A percentile compares a stretch with the other conserved stretches of the same genome.
phyloP scores from a whole-genome alignment of 371 early-diverging fungal species.

The Rhizopus delemar region DNA sequence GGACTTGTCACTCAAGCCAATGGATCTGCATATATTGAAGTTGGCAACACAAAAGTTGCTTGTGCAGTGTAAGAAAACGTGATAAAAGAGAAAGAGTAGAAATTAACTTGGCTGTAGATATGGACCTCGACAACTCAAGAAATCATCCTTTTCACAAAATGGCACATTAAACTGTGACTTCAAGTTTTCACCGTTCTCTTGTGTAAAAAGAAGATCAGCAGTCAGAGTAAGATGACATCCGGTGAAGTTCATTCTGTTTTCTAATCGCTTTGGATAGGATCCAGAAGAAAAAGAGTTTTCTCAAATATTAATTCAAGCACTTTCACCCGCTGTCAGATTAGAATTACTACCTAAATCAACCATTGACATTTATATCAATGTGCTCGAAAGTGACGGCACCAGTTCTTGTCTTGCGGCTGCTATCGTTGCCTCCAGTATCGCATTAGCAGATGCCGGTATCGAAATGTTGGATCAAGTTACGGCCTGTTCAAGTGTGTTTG shows the following conservation, averaged over 20 bases:
- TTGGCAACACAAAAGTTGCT: conserved; percentile 81
- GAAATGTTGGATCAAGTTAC: conserved; percentile 92
- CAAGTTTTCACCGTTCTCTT: conserved; percentile 89
- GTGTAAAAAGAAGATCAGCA: conserved; percentile 64
- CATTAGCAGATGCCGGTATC: conserved; percentile 92
- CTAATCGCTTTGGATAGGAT: conserved; percentile 45
- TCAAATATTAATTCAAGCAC: conserved; percentile 72
- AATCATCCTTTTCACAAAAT: conserved; percentile 58
- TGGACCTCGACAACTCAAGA: conserved; percentile 71
- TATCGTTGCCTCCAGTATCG: conserved; percentile 83
- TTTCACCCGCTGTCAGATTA: conserved; percentile 86
- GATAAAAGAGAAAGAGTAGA: not conserved
- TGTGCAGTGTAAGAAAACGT: conserved; percentile 81
- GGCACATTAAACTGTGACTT: conserved; percentile 83
- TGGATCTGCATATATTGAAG: conserved; percentile 90
- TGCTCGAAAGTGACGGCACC: conserved; percentile 86
- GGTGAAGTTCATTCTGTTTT: not conserved
- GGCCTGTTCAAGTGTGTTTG: conserved; percentile 72
- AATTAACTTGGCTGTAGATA: conserved; percentile 48
- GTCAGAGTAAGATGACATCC: conserved; percentile 45
- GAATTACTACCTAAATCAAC: conserved; percentile 87
- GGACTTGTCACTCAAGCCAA: conserved; percentile 85
- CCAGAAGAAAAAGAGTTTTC: conserved; percentile 84
- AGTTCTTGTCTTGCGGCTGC: conserved; percentile 81
- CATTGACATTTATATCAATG: conserved; percentile 83